phyloP scores from a whole-genome alignment of 306 rosid species.

The Quercus bicolor region DNA sequence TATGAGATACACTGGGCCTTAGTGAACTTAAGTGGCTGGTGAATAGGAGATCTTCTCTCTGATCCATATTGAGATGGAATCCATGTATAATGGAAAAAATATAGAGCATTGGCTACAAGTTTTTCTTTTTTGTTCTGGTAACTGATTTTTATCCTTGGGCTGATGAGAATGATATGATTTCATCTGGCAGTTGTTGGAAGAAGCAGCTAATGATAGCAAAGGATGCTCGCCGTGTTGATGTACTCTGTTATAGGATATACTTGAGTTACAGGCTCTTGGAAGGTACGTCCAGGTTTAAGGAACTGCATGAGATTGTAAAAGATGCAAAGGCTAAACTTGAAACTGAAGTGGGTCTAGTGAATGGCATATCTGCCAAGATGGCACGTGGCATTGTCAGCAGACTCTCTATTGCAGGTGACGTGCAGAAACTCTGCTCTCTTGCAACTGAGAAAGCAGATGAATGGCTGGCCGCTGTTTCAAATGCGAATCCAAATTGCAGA shows the following conservation, averaged over 20 bases:
- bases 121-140: conserved; percentile 3
- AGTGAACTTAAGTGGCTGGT: not conserved
- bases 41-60: not conserved
- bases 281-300: conserved; percentile 79
- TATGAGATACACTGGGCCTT: not conserved
- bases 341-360: conserved; percentile 84
- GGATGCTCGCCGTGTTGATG: conserved; percentile 96
- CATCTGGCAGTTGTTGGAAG: conserved; percentile 77
- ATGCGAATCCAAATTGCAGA: conserved; percentile 56
- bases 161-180: conserved; percentile 30
- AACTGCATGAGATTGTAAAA: conserved; percentile 71
- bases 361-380: conserved; percentile 92
- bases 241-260: conserved; percentile 84
- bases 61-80: conserved; percentile 5
- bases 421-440: conserved; percentile 83
- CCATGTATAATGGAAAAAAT: not conserved
- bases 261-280: conserved; percentile 87
- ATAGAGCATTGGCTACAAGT: conserved; percentile 7
- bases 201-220: conserved; percentile 85
- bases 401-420: conserved; percentile 83
- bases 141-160: conserved; percentile 7
- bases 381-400: conserved; percentile 97
- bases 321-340: conserved; percentile 87
- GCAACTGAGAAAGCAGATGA: conserved; percentile 83
- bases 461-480: conserved; percentile 65